Evolutionary conservation across 192 early-diverging fungal genomes (phyloP), one percentile per base, ranked within the genome.

Genomic region (Ambispora gerdemannii): DNA sequence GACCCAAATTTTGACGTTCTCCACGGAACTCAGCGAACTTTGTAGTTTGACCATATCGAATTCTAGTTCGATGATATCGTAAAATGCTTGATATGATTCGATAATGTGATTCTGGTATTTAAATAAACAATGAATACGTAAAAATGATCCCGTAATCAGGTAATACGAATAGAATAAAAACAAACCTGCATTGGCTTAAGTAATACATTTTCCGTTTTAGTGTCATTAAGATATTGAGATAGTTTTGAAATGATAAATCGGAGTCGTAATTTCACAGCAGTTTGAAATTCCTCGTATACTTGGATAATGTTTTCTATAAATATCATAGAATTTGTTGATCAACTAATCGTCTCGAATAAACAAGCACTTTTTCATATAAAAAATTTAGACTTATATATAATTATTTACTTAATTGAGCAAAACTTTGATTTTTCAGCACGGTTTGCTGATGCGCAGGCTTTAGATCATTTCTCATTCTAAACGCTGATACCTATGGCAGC

Each of bases 161-260:
- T 34, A 62, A 3, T 43, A 20, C 19, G 4, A 19, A 67, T 15
- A 53, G 4, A 38, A 19, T 1, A 3, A 43, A 43, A 43, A 4
- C 32, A 31, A 80, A 88, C 91, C 77, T 84, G 85, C 35, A 92
- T 88, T 25, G 91, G 87, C 7, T 81, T 76, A 34, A 92, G 78
- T 36, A 94, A 78, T 8, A 92, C 86, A 25, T 74, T 75, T 75
- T 92, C 90, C n/a, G 90, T 94, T 67, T 87, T 89, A 31, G 72
- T 66, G 73, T 94, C 92, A 22, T 89, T 87, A 17, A 94, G 35
- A 76, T 92, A 92, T 60, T 86, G 85, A 8, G 83, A 77, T 67
- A 94, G 72, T 56, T 88, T 88, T 3, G 61, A 50, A 10, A 85
- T 80, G 15, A 87, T 79, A 52, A 76, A 80, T 19, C 71, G 78